Conservation (phyloP, 352 stramenopile genomes). For the Globisporangium cylindrosporum region DNA sequence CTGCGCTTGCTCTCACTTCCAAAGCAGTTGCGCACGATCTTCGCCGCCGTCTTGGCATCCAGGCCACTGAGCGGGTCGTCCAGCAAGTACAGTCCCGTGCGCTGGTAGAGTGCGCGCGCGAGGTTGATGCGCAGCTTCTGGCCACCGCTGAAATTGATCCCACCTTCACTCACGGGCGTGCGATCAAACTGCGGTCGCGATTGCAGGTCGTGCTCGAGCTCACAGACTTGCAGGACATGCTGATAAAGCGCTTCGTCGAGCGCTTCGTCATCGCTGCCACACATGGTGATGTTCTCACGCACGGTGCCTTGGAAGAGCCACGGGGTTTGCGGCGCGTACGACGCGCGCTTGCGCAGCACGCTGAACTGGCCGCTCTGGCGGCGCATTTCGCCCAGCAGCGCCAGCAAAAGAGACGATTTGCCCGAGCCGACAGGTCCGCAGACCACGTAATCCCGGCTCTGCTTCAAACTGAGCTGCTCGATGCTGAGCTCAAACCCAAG, state of each 20-base stretch:
- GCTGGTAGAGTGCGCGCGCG: constrained; percentile 77
- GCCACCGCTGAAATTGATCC: constrained; percentile 84
- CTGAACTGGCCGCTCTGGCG: constrained; percentile 25
- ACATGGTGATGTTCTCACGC: constrained; percentile 63
- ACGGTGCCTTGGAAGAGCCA: constrained; percentile 73
- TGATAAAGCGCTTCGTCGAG: constrained; percentile 45
- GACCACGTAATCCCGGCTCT: constrained; percentile 52
- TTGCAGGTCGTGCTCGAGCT: constrained; percentile 67
- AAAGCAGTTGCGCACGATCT: constrained; percentile 53
- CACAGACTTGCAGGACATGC: constrained; percentile 58
- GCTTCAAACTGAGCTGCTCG: constrained; percentile 36
- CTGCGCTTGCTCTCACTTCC: constrained; percentile 21
- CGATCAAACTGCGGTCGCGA: constrained; percentile 41
- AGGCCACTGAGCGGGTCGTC: constrained; percentile 86
- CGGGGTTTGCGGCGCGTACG: constrained; percentile 76
- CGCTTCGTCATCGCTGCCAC: constrained; percentile 14
- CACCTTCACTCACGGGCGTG: constrained; percentile 61
- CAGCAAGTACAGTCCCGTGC: constrained; percentile 72
- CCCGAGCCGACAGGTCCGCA: constrained; percentile 91
- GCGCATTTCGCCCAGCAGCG: constrained; percentile 96
- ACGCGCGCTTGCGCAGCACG: constrained; percentile 22
- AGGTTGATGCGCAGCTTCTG: constrained; percentile 84
- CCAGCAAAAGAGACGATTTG: constrained; percentile 95
- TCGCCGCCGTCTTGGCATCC: constrained; percentile 55
- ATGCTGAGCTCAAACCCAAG: constrained; percentile 45